phyloP scores from a whole-genome alignment of 208 protist genomes.

The Crithidia expoeki region DNA sequence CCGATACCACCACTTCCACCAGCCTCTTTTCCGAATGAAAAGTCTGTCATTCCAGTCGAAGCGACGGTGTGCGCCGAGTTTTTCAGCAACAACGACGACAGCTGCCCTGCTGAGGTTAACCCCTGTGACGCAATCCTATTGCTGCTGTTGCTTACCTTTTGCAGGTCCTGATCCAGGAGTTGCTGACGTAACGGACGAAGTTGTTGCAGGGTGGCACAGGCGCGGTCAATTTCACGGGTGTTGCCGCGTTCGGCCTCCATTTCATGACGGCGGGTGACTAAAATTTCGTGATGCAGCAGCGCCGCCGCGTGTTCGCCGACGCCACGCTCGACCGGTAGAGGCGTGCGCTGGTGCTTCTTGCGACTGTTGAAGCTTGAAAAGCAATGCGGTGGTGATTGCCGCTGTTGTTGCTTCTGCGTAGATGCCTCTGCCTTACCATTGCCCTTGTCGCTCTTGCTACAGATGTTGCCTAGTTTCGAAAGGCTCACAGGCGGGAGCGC shows the following conservation, averaged over 20 bases:
- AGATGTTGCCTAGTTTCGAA: background rate
- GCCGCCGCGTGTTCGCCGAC: conserved; percentile 53
- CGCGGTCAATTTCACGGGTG: conserved; percentile 42
- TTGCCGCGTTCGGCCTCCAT: conserved; percentile 44
- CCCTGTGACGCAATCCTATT: background rate
- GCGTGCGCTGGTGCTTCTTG: conserved; percentile 16
- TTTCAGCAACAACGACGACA: background rate
- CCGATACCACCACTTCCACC: background rate
- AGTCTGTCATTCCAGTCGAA: background rate
- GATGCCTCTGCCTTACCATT: background rate
- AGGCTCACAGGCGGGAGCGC: background rate
- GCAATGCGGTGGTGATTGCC: background rate
- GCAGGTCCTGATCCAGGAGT: conserved; percentile 40
- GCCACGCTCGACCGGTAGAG: conserved; percentile 49
- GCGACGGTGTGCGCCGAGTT: background rate
- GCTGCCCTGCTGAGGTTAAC: background rate
- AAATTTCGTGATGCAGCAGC: conserved; percentile 39
- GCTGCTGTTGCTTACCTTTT: background rate
- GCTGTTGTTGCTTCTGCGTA: too few species aligned
- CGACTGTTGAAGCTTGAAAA: conserved; percentile 15
- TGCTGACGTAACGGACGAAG: conserved; percentile 40
- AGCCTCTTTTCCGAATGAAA: background rate
- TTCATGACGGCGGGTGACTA: conserved; percentile 37
- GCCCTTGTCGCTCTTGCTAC: background rate
- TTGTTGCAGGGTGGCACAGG: conserved; percentile 45